These are phyloP conservation scores for Colletotrichum gigasporum DNA, from an alignment of 2,329 filamentous ascomycete species.

Conservation along the genomic window DNA sequence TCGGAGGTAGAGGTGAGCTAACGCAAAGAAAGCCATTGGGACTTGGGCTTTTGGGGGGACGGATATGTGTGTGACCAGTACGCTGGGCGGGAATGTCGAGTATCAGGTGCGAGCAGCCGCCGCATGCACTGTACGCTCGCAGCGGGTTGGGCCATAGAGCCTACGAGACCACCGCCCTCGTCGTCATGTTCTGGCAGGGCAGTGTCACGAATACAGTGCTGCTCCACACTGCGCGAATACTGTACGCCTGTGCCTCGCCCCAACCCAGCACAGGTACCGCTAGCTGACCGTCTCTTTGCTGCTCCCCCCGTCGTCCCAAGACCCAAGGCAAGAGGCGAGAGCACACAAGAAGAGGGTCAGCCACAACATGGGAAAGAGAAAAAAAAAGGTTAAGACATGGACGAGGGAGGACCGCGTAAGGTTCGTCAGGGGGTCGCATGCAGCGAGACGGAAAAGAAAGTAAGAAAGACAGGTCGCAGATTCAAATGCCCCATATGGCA, in stretches of 20 bases:
- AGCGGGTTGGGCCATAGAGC: background rate
- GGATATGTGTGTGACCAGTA: conserved; percentile 9
- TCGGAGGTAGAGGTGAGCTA: conserved; percentile 7
- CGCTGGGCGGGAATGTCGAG: background rate
- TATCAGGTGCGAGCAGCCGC: background rate
- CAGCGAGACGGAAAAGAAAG: background rate
- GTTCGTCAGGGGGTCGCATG: background rate
- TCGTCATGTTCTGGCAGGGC: conserved; percentile 27
- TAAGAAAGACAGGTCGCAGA: background rate
- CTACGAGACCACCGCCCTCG: background rate
- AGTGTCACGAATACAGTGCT: conserved; percentile 27
- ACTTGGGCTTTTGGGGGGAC: background rate
- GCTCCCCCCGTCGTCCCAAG: background rate
- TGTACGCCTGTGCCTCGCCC: background rate
- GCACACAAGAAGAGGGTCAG: no score
- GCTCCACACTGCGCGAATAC: conserved; percentile 18
- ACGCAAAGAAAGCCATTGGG: background rate
- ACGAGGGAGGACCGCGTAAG: background rate
- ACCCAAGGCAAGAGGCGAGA: background rate
- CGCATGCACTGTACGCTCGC: conserved; percentile 4
- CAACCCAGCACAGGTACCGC: background rate
- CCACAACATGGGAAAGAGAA: background rate
- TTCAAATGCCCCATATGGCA: background rate
- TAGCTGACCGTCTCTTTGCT: background rate
- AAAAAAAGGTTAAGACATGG: background rate